A percentile compares a stretch with the other conserved stretches of the same genome.
Evolutionary conservation across 805 yeast species (phyloP).

Genomic region (Yarrowia bubula): DNA sequence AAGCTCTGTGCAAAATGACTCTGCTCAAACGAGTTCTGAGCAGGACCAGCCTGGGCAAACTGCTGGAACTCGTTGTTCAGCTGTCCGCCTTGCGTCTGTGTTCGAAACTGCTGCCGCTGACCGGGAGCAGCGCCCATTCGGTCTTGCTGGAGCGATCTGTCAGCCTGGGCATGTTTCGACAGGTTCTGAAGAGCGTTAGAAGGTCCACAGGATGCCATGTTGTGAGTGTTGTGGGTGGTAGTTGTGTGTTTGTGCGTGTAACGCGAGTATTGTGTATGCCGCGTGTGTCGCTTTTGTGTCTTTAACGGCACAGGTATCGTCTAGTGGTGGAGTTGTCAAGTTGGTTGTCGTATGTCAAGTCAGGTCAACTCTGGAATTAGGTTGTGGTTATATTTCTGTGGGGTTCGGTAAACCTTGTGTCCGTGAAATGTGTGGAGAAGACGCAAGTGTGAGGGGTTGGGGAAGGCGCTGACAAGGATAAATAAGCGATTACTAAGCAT

Average conservation of each 20-base stretch:
- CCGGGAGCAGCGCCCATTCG: slow-evolving; percentile 8
- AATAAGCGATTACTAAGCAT: not conserved
- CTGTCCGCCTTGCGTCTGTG: slow-evolving; percentile 2
- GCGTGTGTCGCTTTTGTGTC: not conserved
- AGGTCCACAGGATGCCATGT: slow-evolving; percentile 35
- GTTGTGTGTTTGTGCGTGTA: not conserved
- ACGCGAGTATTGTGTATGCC: not conserved
- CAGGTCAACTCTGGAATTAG: not conserved
- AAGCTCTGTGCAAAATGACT: not conserved
- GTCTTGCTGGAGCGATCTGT: slow-evolving; percentile 30
- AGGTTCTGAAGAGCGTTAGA: slow-evolving; percentile 36
- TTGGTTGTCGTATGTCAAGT: not conserved
- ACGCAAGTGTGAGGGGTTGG: not conserved
- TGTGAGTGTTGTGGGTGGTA: not conserved
- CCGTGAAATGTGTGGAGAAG: slow-evolving; percentile 16
- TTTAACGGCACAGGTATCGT: not conserved
- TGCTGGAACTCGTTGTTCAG: slow-evolving; percentile 17
- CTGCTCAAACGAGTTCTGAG: not conserved
- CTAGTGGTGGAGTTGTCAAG: not conserved
- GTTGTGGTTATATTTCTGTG: slow-evolving; percentile 16
- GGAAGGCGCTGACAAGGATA: not conserved
- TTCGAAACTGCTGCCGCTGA: slow-evolving; percentile 14
- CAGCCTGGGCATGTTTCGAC: slow-evolving; percentile 34
- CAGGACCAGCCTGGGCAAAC: slow-evolving; percentile 25
- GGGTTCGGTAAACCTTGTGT: slow-evolving; percentile 20